A percentile compares a stretch with the other conserved stretches of the same genome.
phyloP scores from a whole-genome alignment of 2,329 filamentous ascomycete species.

The Graphilbum sp. region DNA sequence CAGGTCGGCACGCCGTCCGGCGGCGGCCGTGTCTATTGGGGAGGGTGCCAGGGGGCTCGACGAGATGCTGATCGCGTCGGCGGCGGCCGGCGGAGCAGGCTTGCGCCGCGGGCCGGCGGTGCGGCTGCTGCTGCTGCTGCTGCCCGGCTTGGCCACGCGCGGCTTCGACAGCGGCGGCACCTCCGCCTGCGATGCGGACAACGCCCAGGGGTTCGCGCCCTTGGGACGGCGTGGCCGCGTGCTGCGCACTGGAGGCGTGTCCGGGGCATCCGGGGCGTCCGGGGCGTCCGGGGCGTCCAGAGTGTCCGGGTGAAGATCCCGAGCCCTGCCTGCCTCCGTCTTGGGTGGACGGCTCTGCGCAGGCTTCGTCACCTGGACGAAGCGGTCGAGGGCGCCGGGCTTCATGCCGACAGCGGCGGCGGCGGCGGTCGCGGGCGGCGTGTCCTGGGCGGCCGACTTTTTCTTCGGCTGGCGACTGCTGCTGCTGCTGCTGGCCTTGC shows the following conservation, averaged over 20 bases:
- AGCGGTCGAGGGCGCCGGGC: conserved; percentile 20
- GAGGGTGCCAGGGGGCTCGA: background rate
- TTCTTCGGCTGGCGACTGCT: conserved; percentile 15
- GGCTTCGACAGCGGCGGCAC: no score
- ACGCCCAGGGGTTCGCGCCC: conserved; percentile 4
- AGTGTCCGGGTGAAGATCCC: no score
- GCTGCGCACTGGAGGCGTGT: background rate
- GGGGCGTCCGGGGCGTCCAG: no score
- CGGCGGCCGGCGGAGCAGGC: background rate
- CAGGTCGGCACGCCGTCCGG: no score
- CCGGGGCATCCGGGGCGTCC: no score
- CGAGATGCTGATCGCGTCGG: background rate
- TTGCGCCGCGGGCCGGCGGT: background rate
- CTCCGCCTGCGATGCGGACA: background rate
- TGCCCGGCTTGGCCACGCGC: conserved; percentile 1
- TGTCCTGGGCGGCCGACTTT: conserved; percentile 5
- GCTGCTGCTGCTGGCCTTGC: conserved; percentile 7
- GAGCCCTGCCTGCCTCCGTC: no score
- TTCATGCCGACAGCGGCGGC: conserved; percentile 9
- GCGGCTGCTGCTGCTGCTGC: background rate
- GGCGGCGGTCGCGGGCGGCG: conserved; percentile 4
- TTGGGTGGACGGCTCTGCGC: background rate
- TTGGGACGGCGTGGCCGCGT: no score
- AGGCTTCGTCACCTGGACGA: conserved; percentile 20
- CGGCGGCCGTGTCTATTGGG: no score